Evolutionary conservation across 2,329 filamentous ascomycete species (phyloP).

Genomic region (Sporothrix protearum): DNA sequence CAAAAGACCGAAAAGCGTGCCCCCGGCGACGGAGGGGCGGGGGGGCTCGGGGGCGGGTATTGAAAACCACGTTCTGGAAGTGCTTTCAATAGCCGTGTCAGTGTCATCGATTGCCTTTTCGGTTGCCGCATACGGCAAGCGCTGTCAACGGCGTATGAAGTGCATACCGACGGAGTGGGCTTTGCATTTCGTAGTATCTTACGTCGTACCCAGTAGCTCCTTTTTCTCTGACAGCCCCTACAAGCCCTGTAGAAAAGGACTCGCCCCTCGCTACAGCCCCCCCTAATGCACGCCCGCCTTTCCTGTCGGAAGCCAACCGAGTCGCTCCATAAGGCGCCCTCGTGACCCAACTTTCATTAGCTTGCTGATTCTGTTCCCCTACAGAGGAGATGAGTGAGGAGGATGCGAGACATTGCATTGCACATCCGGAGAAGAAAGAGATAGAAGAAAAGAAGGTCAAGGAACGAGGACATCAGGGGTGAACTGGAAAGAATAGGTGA

Average conservation of each 20-base stretch:
- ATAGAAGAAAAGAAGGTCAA: neutral
- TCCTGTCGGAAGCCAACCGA: conserved; percentile 11
- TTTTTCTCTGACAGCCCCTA: neutral
- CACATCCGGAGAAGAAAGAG: neutral
- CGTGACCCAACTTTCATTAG: conserved; percentile 7
- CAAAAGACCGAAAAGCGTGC: neutral
- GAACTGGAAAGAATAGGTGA: neutral
- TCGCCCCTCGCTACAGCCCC: neutral
- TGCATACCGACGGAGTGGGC: neutral
- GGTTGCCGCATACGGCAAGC: neutral
- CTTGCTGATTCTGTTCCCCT: neutral
- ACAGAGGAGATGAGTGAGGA: neutral
- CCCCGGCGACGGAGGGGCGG: neutral
- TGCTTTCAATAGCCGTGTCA: neutral
- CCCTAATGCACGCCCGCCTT: neutral
- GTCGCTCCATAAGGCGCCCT: conserved; percentile 2
- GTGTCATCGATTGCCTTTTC: neutral
- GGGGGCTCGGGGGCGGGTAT: neutral
- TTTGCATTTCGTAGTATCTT: too few relatives aligned
- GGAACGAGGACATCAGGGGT: neutral
- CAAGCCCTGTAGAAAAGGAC: neutral
- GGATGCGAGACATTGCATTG: neutral
- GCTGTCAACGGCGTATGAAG: neutral
- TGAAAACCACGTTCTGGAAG: neutral
- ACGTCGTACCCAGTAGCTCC: too few relatives aligned